Conservation (phyloP, 1,284 basidiomycete genomes). For the Meira nashicola region DNA sequence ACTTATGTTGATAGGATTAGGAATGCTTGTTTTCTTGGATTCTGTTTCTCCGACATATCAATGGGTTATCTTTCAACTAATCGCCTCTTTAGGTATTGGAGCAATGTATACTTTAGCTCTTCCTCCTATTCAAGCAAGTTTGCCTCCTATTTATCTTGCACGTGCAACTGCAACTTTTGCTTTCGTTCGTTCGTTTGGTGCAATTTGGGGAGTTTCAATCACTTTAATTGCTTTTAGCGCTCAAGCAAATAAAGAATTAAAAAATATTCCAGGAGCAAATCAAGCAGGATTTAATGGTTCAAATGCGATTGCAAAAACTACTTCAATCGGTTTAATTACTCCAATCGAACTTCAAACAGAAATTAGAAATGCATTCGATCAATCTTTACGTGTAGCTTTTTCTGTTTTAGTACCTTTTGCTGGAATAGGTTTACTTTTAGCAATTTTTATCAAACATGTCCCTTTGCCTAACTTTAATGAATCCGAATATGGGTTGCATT, state of each 20-base stretch:
- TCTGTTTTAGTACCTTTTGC: background rate
- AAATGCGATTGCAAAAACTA: background rate
- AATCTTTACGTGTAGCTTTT: background rate
- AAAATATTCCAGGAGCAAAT: background rate
- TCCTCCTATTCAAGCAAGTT: slow-evolving; percentile 31
- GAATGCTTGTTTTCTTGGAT: slow-evolving; percentile 53
- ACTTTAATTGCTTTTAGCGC: background rate
- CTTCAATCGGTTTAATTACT: background rate
- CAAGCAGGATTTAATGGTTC: background rate
- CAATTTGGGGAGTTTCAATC: slow-evolving; percentile 36
- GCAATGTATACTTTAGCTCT: slow-evolving; percentile 31
- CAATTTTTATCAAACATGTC: background rate
- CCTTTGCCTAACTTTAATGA: background rate
- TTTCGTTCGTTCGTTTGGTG: slow-evolving; percentile 30
- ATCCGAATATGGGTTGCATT: background rate
- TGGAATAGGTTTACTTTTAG: background rate
- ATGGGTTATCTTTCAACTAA: slow-evolving; percentile 52
- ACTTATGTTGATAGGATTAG: slow-evolving; percentile 34
- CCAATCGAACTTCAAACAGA: background rate
- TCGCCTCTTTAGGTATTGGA: slow-evolving; percentile 30
- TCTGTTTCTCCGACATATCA: slow-evolving; percentile 46
- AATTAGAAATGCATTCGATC: background rate
- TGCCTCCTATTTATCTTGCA: slow-evolving; percentile 26
- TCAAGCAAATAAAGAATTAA: background rate
- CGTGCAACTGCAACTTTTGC: slow-evolving; percentile 30